Evolutionary conservation across 768 basidiomycete species (phyloP), one percentile per base, ranked within the genome.

Genomic region (Lentinus brumalis): DNA sequence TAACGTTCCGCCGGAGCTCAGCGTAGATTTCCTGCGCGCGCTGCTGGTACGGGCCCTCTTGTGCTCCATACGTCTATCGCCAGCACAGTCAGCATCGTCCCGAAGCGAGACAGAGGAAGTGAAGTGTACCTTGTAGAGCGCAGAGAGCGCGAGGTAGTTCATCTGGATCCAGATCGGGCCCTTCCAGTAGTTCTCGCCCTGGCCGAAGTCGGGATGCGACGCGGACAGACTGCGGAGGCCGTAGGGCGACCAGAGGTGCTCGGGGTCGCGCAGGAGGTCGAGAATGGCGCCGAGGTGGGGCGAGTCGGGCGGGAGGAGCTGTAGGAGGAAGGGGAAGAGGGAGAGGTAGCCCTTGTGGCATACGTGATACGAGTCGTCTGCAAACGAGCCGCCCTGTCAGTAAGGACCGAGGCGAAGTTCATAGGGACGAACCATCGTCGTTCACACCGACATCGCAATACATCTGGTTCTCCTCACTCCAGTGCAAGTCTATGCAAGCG

Each of bases 111-210:
- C 8, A 14, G 46, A 54, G 21, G 4, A 62, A 44, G 15, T 14
- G 2, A 38, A 45, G 65, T 77, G 57, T 31, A 91, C 93, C 74
- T 88, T 90, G 71, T 93, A 80, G 59, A 98, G 75, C 12, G 94
- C 84, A 30, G 85, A 81, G 53, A 98, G 78, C 15, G 89, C 87
- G 62, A 98, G 81, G 71, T 94, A 98, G 75, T 98, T 98, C 91
- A 98, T 96, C 73, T 94, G 96, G 40, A 97, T 83, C 96, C 96
- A 98, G 51, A 98, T 90, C 3, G 96, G 92, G 1, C 96, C 95
- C 68, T 89, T 89, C 96, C 96, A 98, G 74, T 98, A 98, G 76
- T 98, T 92, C 75, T 98, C 96, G 50, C 90, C 96, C 67, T 85
- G 77, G 14, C 95, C 96, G 67, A 94, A 98, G 51, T 92, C 84